Evolutionary conservation across 2,329 filamentous ascomycete species (phyloP), one percentile per base, ranked within the genome.

Genomic region (Talaromyces albobiverticillius): DNA sequence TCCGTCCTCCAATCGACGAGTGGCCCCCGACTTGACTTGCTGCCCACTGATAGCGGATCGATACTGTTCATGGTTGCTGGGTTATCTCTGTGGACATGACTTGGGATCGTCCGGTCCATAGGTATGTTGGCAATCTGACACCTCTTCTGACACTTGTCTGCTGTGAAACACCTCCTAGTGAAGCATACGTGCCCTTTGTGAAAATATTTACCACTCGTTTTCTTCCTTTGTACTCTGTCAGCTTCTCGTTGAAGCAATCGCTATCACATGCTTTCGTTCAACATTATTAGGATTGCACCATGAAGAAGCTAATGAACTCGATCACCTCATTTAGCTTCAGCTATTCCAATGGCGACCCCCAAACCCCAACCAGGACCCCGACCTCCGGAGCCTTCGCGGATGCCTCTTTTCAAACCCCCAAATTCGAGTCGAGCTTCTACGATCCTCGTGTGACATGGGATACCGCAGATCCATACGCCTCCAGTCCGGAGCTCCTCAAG

Each of bases 391-490:
- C 67, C 32, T 72, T 73, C 42, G 70, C 67, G 54, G 67, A 73
- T 55, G 57, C 64, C 40, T 61, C 73, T 48, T 75, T 76, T 54
- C 71, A 73, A 36, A 76, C 74, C 22, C 74, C 74, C 20, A 76
- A 75, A 59, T 71, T 76, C 59, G 74, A 76, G 60, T 75, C 72
- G 11, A 75, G 72, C 59, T 76, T 76, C 59, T 75, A 74, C 60
- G 74, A 76, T 56, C 71, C 73, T 31, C 67, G 71, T 54, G 71
- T 76, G 50, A 76, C 73, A 52, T 76, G 74, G 74, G 72, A 75
- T 57, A 75, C 74, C 43, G 70, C 73, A 51, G 73, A 76, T 62
- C 72, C 72, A 3, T 74, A 75, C 67, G 73, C 71, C 54, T 74
- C 72, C n/a, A 76, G 73, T 57, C 74, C 74, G 13, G 72, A 75